phyloP scores from a whole-genome alignment of 208 protist genomes.

The Perkinsela sp. region DNA sequence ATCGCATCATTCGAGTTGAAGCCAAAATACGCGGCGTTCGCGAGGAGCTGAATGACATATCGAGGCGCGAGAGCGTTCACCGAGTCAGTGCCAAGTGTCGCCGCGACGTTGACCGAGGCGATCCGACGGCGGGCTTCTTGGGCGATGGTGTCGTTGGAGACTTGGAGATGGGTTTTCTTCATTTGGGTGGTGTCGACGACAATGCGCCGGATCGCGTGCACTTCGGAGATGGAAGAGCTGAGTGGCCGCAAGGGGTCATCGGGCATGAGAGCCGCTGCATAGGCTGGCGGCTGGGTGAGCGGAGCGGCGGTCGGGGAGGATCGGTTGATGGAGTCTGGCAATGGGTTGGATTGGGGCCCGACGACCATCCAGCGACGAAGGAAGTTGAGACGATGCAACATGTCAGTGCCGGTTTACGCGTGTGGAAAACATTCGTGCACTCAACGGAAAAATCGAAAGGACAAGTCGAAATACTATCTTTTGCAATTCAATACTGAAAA shows the following conservation, averaged over 20 bases:
- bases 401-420: not conserved
- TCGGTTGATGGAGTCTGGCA: not conserved
- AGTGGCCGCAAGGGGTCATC: not conserved
- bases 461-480: not conserved
- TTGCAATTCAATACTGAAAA: not conserved
- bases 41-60: slow-evolving; percentile 43
- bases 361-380: not conserved
- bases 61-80: slow-evolving; percentile 35
- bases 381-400: not conserved
- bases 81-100: slow-evolving; percentile 5
- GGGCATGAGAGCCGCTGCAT: not conserved
- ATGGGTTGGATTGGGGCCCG: not conserved
- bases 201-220: not conserved
- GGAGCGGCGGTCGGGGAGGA: not conserved
- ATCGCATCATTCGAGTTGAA: slow-evolving; percentile 60
- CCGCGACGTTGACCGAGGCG: slow-evolving; percentile 47
- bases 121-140: slow-evolving; percentile 55
- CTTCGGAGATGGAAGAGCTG: not conserved
- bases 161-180: not conserved
- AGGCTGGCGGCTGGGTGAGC: not conserved
- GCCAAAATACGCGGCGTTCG: slow-evolving; percentile 65
- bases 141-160: slow-evolving; percentile 10
- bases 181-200: not conserved
- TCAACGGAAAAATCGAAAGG: not conserved
- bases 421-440: not conserved